A percentile compares a stretch with the other conserved stretches of the same genome.
Evolutionary conservation across 23 red algal genomes (phyloP).

Genomic region (Agarophyton chilense): DNA sequence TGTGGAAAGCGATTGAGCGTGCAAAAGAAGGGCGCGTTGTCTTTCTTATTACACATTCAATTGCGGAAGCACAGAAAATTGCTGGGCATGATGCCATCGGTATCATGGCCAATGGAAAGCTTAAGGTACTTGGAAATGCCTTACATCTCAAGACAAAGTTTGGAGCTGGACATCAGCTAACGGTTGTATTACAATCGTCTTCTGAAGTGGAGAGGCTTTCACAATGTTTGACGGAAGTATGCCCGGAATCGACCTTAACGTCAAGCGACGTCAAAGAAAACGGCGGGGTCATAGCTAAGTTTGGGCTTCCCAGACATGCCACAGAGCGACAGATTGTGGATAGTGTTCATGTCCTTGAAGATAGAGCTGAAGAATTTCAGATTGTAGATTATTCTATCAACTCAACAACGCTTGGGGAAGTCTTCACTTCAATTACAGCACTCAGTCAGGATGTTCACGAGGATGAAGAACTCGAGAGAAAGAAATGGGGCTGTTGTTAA

Average conservation of each 20-base stretch:
- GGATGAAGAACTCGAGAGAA: neutral
- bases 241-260: neutral
- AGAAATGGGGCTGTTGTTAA: constrained; percentile 1
- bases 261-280: constrained; percentile 23
- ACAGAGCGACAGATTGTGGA: constrained; percentile 24
- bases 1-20: constrained; percentile 86
- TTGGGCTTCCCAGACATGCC: constrained; percentile 26
- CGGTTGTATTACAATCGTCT: constrained; percentile 11
- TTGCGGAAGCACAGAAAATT: constrained; percentile 92
- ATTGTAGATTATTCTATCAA: constrained; percentile 61
- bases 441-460: constrained; percentile 50
- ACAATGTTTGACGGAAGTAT: neutral
- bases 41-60: constrained; percentile 88
- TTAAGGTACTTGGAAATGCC: constrained; percentile 83
- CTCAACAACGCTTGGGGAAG: constrained; percentile 50
- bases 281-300: constrained; percentile 28
- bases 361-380: constrained; percentile 13
- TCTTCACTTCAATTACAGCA: constrained; percentile 67
- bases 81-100: constrained; percentile 74
- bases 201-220: neutral
- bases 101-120: constrained; percentile 88
- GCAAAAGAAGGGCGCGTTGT: constrained; percentile 88
- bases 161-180: constrained; percentile 80
- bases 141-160: constrained; percentile 90
- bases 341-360: constrained; percentile 36